Evolutionary conservation across 1,284 basidiomycete genomes (phyloP).

Genomic region (Trichosporon sp.): DNA sequence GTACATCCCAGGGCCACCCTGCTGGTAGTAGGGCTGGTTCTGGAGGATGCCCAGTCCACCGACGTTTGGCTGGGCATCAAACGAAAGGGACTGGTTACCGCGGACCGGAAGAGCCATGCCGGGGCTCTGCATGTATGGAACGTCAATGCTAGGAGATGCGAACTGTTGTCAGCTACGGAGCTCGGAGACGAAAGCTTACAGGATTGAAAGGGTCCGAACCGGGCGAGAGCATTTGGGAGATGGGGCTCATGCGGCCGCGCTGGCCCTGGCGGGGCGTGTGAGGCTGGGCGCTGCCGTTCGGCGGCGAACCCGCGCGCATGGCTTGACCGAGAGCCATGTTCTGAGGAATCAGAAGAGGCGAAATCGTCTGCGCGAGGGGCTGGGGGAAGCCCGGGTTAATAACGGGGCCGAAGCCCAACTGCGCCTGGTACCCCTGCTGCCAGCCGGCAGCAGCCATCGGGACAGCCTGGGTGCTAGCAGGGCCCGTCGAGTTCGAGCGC

Average conservation of each 20-base stretch:
- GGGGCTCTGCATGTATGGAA: constrained; percentile 32
- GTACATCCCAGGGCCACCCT: constrained; percentile 20
- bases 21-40: constrained; percentile 18
- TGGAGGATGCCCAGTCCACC: constrained; percentile 46
- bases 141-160: constrained; percentile 41
- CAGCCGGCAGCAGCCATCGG: constrained; percentile 15
- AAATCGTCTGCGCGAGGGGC: constrained; percentile 23
- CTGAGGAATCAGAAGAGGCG: constrained; percentile 41
- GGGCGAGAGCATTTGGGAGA: constrained; percentile 46
- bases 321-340: constrained; percentile 40
- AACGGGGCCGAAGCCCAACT: constrained; percentile 14
- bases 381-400: constrained; percentile 29
- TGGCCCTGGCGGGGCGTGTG: constrained; percentile 37
- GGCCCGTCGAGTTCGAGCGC: constrained; percentile 8
- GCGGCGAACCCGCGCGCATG: constrained; percentile 23
- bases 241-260: constrained; percentile 38
- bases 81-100: constrained; percentile 31
- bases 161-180: constrained; percentile 23
- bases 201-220: constrained; percentile 51
- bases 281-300: constrained; percentile 25
- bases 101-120: constrained; percentile 21
- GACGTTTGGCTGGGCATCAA: constrained; percentile 43
- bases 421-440: constrained; percentile 19
- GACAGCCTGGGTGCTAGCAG: constrained; percentile 15
- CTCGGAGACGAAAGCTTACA: constrained; percentile 24